phyloP scores from a whole-genome alignment of 768 basidiomycete genomes.

The Pulveroboletus frians region DNA sequence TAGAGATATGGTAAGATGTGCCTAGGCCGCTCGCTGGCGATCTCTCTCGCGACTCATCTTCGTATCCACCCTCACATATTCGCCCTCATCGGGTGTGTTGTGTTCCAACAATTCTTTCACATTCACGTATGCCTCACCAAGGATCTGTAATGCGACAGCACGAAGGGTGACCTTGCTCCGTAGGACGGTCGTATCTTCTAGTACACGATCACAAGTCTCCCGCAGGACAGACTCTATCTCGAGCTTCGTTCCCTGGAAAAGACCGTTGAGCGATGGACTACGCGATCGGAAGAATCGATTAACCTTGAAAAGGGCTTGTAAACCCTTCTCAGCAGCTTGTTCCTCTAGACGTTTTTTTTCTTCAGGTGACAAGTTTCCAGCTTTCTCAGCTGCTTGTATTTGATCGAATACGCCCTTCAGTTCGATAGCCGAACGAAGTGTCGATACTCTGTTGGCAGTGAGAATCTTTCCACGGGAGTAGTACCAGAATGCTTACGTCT shows the following conservation, averaged over 20 bases:
- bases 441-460: conserved; percentile 59
- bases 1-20: not conserved
- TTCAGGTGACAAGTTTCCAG: conserved; percentile 71
- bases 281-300: not conserved
- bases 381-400: conserved; percentile 84
- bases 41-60: conserved; percentile 53
- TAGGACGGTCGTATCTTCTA: conserved; percentile 51
- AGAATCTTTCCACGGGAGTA: not conserved
- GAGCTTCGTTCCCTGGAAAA: conserved; percentile 73
- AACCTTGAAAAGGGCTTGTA: conserved; percentile 89
- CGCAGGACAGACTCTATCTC: conserved; percentile 87
- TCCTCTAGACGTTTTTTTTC: conserved; percentile 83
- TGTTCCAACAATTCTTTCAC: conserved; percentile 59
- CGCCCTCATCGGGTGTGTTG: conserved; percentile 50
- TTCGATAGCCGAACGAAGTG: conserved; percentile 80
- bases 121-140: conserved; percentile 72
- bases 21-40: conserved; percentile 23
- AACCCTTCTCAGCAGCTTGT: conserved; percentile 88
- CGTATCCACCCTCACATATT: conserved; percentile 81
- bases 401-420: conserved; percentile 88
- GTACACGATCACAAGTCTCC: conserved; percentile 80
- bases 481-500: conserved; percentile 58
- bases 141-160: conserved; percentile 76
- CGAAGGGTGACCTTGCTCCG: conserved; percentile 61
- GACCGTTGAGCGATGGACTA: not conserved